A percentile compares a stretch with the other conserved stretches of the same genome.
These are phyloP conservation scores for Bertia moriformis DNA, from an alignment of 2,329 filamentous ascomycete genomes.

Conservation along the genomic window DNA sequence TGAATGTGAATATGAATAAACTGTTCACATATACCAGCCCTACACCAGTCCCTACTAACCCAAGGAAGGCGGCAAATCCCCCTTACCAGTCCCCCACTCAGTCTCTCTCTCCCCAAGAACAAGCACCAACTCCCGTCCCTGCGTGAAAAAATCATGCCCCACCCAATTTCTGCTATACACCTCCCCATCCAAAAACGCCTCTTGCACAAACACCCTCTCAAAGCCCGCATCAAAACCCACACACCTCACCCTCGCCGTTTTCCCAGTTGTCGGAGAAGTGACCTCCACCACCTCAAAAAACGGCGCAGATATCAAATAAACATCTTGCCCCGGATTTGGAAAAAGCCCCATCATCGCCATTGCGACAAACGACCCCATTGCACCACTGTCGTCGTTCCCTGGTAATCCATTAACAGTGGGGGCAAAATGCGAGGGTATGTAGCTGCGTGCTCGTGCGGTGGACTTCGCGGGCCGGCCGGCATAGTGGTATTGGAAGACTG, in stretches of 20 bases:
- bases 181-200: constrained; percentile 36
- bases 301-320: constrained; percentile 47
- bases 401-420: constrained; percentile 37
- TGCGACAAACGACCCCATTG: constrained; percentile 45
- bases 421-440: constrained; percentile 48
- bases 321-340: constrained; percentile 44
- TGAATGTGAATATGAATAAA: no score
- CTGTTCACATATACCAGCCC: no score
- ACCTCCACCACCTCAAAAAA: constrained; percentile 42
- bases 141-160: constrained; percentile 39
- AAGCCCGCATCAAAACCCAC: constrained; percentile 35
- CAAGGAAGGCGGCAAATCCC: constrained; percentile 30
- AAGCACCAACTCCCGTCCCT: constrained; percentile 41
- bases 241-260: constrained; percentile 39
- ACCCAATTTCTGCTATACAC: constrained; percentile 44
- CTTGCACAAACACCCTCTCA: constrained; percentile 40
- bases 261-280: constrained; percentile 33
- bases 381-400: constrained; percentile 49
- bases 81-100: constrained; percentile 31
- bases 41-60: no score
- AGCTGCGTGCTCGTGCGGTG: constrained; percentile 33
- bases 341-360: constrained; percentile 48
- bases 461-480: constrained; percentile 37
- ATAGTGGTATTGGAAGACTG: constrained; percentile 48
- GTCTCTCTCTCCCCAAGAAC: constrained; percentile 33